phyloP scores from a whole-genome alignment of 2,329 filamentous ascomycete species.

The Eurotiales sp. region DNA sequence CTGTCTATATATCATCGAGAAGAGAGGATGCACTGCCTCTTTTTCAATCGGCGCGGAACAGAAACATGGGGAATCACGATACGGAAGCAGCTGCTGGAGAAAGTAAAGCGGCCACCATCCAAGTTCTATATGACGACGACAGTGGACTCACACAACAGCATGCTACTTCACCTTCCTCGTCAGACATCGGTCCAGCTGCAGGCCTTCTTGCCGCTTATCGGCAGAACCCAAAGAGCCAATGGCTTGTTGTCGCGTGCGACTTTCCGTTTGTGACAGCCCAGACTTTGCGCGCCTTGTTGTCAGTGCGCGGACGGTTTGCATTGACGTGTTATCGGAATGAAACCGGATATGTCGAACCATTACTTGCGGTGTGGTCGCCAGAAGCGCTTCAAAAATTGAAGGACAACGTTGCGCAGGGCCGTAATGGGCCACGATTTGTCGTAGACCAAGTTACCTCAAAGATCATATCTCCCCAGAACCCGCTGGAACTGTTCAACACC shows the following conservation, averaged over 20 bases:
- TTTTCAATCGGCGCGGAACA: too few species aligned
- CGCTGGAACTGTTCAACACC: constrained; percentile 21
- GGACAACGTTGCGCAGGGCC: constrained; percentile 17
- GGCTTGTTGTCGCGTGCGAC: constrained; percentile 33
- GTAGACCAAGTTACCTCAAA: constrained; percentile 19
- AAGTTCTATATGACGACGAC: background rate
- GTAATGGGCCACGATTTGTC: constrained; percentile 17
- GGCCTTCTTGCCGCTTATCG: constrained; percentile 31
- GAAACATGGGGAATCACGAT: too few species aligned
- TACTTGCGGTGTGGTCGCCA: constrained; percentile 35
- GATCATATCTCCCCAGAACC: constrained; percentile 11
- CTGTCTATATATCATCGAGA: background rate
- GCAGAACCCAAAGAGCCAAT: constrained; percentile 22
- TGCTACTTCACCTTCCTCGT: constrained; percentile 14
- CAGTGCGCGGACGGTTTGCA: constrained; percentile 18
- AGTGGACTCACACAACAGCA: background rate
- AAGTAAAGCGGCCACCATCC: background rate
- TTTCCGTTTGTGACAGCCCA: constrained; percentile 29
- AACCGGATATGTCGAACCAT: constrained; percentile 32
- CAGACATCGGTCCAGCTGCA: constrained; percentile 21
- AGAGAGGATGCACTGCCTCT: background rate
- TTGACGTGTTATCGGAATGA: constrained; percentile 35
- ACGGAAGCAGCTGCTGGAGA: too few species aligned
- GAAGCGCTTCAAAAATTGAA: constrained; percentile 24
- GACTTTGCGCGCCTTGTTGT: constrained; percentile 26